Percentiles rank a stretch among this genome's conserved stretches.
phyloP scores from a whole-genome alignment of 1,139 yeast species.

The Eremothecium sinecaudum region DNA sequence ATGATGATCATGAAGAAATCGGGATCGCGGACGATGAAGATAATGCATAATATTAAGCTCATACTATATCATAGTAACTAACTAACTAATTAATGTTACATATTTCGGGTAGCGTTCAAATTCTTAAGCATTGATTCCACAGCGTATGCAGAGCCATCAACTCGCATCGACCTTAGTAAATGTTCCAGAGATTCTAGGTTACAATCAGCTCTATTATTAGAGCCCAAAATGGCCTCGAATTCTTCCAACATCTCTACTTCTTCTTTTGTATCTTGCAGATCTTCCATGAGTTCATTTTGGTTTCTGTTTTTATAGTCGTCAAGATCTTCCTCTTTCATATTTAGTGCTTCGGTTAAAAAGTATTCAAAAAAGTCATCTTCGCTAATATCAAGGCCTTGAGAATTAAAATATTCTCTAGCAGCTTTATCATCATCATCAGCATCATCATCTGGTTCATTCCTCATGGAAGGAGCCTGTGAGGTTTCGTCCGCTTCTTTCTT shows the following conservation, averaged over 20 bases:
- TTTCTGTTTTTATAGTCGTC: too few species aligned
- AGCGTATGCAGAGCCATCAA: too few species aligned
- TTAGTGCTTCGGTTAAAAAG: conserved; percentile 44
- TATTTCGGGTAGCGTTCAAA: too few species aligned
- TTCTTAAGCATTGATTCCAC: conserved; percentile 12
- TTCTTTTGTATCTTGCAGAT: too few species aligned
- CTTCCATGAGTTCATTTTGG: too few species aligned
- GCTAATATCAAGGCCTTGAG: conserved; percentile 37
- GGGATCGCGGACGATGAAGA: conserved; percentile 26
- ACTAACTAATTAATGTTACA: too few species aligned
- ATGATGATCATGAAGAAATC: conserved; percentile 16
- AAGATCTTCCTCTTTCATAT: conserved; percentile 20
- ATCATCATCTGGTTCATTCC: neutral
- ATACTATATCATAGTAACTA: conserved; percentile 13
- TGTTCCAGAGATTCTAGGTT: conserved; percentile 25
- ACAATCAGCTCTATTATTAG: conserved; percentile 21
- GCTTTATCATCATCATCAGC: conserved; percentile 16
- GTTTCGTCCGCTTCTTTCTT: conserved; percentile 18
- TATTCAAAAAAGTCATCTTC: conserved; percentile 60
- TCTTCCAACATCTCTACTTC: conserved; percentile 9
- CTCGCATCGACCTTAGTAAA: conserved; percentile 22
- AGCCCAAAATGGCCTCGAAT: conserved; percentile 15
- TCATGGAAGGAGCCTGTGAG: too few species aligned
- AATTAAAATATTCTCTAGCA: conserved; percentile 23
- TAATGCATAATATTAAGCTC: conserved; percentile 14